Percentiles rank a stretch among this genome's conserved stretches.
Evolutionary conservation across 257 asterid species (phyloP).

Genomic region (Solanum bukasovii): DNA sequence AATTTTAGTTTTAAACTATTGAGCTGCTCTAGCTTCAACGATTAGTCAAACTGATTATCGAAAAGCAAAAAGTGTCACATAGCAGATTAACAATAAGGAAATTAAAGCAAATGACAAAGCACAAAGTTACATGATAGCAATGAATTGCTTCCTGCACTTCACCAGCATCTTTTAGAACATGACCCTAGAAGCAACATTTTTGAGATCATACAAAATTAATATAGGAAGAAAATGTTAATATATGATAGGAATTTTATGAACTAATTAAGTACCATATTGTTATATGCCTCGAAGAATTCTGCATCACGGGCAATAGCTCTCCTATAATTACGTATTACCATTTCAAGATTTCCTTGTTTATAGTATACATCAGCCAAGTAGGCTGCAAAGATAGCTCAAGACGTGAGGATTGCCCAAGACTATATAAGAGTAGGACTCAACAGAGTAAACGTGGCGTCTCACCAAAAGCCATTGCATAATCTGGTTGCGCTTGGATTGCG

Average conservation of each 20-base stretch:
- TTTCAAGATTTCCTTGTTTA: slow-evolving; percentile 85
- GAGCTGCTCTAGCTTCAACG: too few species aligned
- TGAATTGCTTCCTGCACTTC: slow-evolving; percentile 86
- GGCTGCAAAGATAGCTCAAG: slow-evolving; percentile 32
- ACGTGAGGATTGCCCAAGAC: background rate
- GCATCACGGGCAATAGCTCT: slow-evolving; percentile 85
- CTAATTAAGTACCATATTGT: slow-evolving; percentile 47
- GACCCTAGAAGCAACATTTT: slow-evolving; percentile 39
- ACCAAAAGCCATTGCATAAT: slow-evolving; percentile 86
- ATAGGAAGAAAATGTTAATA: background rate
- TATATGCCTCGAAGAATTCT: slow-evolving; percentile 84
- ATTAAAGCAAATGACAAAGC: background rate
- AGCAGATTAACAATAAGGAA: background rate
- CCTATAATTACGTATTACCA: slow-evolving; percentile 81
- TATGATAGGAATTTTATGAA: background rate
- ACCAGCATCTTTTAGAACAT: slow-evolving; percentile 90
- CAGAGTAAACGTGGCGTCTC: slow-evolving; percentile 12
- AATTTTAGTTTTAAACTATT: too few species aligned
- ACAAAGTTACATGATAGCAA: slow-evolving; percentile 65
- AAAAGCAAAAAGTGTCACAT: background rate
- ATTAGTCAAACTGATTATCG: too few species aligned
- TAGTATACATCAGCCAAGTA: slow-evolving; percentile 81
- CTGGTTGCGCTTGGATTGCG: slow-evolving; percentile 78
- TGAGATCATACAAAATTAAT: background rate
- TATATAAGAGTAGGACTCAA: background rate